Evolutionary conservation across 495 filamentous ascomycete genomes (phyloP).

Genomic region (Opeltia flavorubescens): DNA sequence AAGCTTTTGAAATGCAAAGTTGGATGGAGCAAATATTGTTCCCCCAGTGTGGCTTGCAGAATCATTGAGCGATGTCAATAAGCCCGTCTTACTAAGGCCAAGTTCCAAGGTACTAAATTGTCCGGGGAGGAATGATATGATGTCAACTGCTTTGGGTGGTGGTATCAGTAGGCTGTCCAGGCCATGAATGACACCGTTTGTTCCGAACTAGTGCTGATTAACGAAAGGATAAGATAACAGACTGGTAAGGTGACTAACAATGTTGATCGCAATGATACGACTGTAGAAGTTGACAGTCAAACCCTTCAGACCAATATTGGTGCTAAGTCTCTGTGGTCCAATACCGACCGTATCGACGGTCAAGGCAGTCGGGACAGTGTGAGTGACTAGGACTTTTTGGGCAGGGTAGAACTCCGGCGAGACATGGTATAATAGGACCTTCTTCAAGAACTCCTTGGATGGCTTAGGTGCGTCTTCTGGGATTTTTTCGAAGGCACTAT

Average conservation of each 20-base stretch:
- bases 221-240: neutral
- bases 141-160: constrained; percentile 42
- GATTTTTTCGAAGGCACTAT: constrained; percentile 59
- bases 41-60: constrained; percentile 33
- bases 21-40: constrained; percentile 64
- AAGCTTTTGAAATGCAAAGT: constrained; percentile 58
- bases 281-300: constrained; percentile 61
- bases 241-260: constrained; percentile 31
- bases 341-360: constrained; percentile 38
- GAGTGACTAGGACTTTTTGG: constrained; percentile 39
- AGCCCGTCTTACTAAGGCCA: constrained; percentile 54
- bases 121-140: constrained; percentile 52
- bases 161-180: constrained; percentile 59
- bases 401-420: constrained; percentile 45
- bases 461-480: constrained; percentile 34
- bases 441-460: constrained; percentile 51
- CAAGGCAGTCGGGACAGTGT: constrained; percentile 60
- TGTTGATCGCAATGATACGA: constrained; percentile 47
- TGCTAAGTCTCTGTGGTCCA: constrained; percentile 52
- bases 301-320: constrained; percentile 39
- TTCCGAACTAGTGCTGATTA: constrained; percentile 29
- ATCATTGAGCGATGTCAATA: constrained; percentile 34
- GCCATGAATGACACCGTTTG: constrained; percentile 72
- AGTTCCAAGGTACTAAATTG: constrained; percentile 66
- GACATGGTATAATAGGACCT: constrained; percentile 58